Conservation (phyloP, 192 early-diverging fungal species). For the Pecoramyces ruminantium region DNA sequence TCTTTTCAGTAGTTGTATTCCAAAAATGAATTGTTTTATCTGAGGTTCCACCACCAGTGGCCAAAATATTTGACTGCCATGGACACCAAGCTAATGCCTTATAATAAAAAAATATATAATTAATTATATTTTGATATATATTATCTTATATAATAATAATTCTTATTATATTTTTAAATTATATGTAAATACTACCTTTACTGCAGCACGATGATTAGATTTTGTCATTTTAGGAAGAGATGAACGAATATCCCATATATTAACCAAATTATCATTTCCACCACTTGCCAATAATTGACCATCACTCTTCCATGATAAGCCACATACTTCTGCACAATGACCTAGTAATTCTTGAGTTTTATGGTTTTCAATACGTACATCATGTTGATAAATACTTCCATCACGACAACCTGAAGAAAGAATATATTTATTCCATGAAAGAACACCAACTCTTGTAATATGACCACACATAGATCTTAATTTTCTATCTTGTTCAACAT, state of each 20-base stretch:
- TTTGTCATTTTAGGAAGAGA: constrained; percentile 24
- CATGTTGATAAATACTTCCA: constrained; percentile 86
- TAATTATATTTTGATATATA: background rate
- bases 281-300: constrained; percentile 28
- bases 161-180: background rate
- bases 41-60: constrained; percentile 32
- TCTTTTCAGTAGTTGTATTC: constrained; percentile 22
- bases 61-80: constrained; percentile 49
- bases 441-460: constrained; percentile 56
- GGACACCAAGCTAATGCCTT: constrained; percentile 87
- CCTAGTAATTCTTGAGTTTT: constrained; percentile 49
- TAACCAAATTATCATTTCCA: constrained; percentile 39
- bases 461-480: constrained; percentile 77
- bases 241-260: constrained; percentile 33
- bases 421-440: constrained; percentile 71
- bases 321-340: constrained; percentile 48
- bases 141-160: background rate
- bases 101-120: background rate
- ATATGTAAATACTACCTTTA: constrained; percentile 35
- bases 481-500: constrained; percentile 51
- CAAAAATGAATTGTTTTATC: constrained; percentile 36
- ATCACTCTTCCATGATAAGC: constrained; percentile 26
- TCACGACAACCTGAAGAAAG: constrained; percentile 73
- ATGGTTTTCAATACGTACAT: constrained; percentile 75
- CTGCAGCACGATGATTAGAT: constrained; percentile 29